A percentile compares a stretch with the other conserved stretches of the same genome.
These are phyloP conservation scores for Solanum tarapatanum DNA, from an alignment of 257 asterid genomes.

Conservation along the genomic window DNA sequence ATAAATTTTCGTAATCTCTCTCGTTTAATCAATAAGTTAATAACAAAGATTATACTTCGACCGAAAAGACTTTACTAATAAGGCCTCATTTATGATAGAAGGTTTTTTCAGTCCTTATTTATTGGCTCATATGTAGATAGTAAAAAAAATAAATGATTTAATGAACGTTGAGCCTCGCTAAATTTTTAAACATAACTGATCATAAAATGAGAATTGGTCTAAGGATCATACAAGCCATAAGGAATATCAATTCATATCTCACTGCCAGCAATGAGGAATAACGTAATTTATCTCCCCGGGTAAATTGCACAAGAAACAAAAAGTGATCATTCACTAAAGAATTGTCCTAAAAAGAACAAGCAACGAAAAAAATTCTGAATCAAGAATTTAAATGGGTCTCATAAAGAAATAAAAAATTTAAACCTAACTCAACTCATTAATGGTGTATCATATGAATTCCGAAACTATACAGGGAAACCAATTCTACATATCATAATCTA, in stretches of 20 bases:
- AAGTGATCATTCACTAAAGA: background rate
- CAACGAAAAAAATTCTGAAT: background rate
- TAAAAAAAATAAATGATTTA: too few relatives aligned
- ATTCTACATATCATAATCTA: too few relatives aligned
- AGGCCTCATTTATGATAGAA: background rate
- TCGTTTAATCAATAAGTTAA: background rate
- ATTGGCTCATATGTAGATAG: background rate
- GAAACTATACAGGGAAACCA: too few relatives aligned
- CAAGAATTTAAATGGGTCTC: too few relatives aligned
- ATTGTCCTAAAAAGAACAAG: background rate
- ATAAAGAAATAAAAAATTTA: too few relatives aligned
- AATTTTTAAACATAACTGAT: background rate
- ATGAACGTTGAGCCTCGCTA: background rate
- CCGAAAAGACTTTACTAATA: background rate
- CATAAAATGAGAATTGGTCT: background rate
- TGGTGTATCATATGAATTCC: too few relatives aligned
- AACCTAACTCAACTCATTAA: too few relatives aligned
- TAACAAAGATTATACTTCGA: background rate
- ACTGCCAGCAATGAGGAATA: background rate
- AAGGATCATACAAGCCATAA: background rate
- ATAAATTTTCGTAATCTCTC: background rate
- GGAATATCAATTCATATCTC: background rate
- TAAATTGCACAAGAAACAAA: background rate
- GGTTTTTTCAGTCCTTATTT: background rate
- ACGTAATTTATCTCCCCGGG: background rate